Base-by-base conservation (phyloP, 495 filamentous ascomycete species). In the Cercophora sp. region DNA sequence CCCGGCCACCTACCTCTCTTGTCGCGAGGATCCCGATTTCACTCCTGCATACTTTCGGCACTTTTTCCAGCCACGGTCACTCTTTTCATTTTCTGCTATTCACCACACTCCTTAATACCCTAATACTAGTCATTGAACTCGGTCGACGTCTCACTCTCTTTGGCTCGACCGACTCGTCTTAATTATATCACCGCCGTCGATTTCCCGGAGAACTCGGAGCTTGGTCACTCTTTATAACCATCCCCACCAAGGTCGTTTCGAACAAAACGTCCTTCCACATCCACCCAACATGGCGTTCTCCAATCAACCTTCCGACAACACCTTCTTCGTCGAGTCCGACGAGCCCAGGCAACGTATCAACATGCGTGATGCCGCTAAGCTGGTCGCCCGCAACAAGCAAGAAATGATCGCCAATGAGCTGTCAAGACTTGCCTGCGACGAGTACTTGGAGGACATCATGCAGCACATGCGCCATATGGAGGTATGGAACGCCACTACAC, bases 381-480 rank as follows among this genome's bases (percentile, higher is more conserved):
- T 84, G 59, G 72, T 89, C 58, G 84, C 84, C 40, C 81, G 85
- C 60, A 81, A 90, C 67, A 83, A 79, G 60, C 90, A 96, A 70
- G 82, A 87, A 65, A 81, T 81, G 57, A 85, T 98, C 58, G 91
- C 87, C 51, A 87, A 91, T 62, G 86, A 96, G 53, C 77, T 97
- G 48, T 96, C 91, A 26, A 82, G 80, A 53, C 67, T 86, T 53
- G 87, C 89, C 24, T 81, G 79, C 57, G 89, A 92, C 37, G 89
- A 96, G 69, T 94, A 96, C 69, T 83, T 91, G 57, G 89, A 94
- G 62, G 92, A 97, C 64, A 84, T 96, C 70, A 79, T 96, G 67
- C 75, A 84, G 61, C 91, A 97, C 69, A 94, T 96, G 88, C 81
- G 90, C 66, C 79, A 88, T 55, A 96, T 98, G 92, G 93, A 98